These are phyloP conservation scores for Kurtzmaniella cleridarum DNA, from an alignment of 805 yeast species.

Conservation along the genomic window DNA sequence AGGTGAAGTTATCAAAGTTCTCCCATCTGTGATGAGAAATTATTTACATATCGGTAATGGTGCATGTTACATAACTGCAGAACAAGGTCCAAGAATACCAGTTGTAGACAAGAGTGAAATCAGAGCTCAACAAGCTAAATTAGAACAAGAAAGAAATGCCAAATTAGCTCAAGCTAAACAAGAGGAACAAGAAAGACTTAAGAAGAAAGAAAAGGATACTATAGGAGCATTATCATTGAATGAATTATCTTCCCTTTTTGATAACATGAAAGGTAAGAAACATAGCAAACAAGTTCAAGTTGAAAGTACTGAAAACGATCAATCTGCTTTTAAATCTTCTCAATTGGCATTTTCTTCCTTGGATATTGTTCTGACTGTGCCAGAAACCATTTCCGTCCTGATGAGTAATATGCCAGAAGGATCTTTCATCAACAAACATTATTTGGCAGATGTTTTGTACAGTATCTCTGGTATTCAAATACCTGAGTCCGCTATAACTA, in stretches of 20 bases:
- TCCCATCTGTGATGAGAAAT: constrained; percentile 81
- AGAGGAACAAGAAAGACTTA: constrained; percentile 4
- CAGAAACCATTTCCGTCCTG: constrained; percentile 16
- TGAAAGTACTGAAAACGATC: constrained; percentile 2
- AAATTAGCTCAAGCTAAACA: constrained; percentile 6
- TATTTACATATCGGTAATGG: constrained; percentile 64
- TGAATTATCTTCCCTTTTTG: constrained; percentile 33
- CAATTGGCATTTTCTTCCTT: constrained; percentile 19
- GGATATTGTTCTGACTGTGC: constrained; percentile 28
- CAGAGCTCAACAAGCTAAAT: constrained; percentile 1
- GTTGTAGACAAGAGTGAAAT: constrained; percentile 23
- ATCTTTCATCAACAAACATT: constrained; percentile 14
- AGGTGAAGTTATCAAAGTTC: constrained; percentile 73
- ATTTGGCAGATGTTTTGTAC: constrained; percentile 19
- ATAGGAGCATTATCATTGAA: constrained; percentile 30
- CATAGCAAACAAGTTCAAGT: constrained; percentile 4
- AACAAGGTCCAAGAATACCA: constrained; percentile 33
- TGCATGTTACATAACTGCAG: constrained; percentile 57
- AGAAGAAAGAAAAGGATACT: constrained; percentile 5
- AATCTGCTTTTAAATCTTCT: constrained; percentile 11
- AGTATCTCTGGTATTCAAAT: constrained; percentile 29
- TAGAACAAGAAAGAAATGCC: constrained; percentile 1
- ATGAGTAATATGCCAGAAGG: constrained; percentile 16
- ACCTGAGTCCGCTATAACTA: constrained; percentile 18
- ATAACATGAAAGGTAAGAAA: constrained; percentile 17